Evolutionary conservation across 208 protist genomes (phyloP), one percentile per base, ranked within the genome.

Genomic region (Trypanosoma avium): DNA sequence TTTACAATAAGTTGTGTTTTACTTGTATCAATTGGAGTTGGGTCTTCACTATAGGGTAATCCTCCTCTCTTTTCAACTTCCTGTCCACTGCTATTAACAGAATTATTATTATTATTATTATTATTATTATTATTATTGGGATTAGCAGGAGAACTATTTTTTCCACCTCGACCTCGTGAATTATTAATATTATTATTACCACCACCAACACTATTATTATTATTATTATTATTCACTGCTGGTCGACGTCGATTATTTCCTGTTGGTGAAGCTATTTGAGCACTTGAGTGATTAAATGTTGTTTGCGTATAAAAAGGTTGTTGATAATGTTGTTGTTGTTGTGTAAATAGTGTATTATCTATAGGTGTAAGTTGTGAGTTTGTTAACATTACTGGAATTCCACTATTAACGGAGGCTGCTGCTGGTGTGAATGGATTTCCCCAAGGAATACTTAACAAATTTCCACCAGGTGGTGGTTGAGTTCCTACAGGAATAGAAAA

Each of bases 1-100:
- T 89, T 89, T 19, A 89, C 82, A 53, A 89, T 89, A 58, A 89
- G 76, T 59, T 89, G 82, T 4, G 47, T 76, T 63, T 79, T 80
- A 22, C 64, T 76, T 1, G 54, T 77, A 60, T 82, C 78, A 61
- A 85, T 78, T n/a, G 61, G 67, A 15, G 79, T 69, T 3, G 79
- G 79, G 35, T 88, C 79, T 49, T 81, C 67, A 3, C 49, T 62
- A 49, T 68, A 88, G 1, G 79, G 45, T 47, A 71, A 42, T 1
- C 77, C 82, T 32, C 79, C 73, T 19, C 48, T 36, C 32, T 27
- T 22, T 52, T 55, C 59, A 43, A 15, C 0, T 4, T 52, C 50
- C 19, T 60, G 54, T 47, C 54, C 35, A 30, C 33, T 38, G 42
- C 52, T 26, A 22, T 33, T 33, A 24, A 12, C 52, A 24, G 46